phyloP scores from a whole-genome alignment of 768 basidiomycete species.

The Hemileccinum impolitum region DNA sequence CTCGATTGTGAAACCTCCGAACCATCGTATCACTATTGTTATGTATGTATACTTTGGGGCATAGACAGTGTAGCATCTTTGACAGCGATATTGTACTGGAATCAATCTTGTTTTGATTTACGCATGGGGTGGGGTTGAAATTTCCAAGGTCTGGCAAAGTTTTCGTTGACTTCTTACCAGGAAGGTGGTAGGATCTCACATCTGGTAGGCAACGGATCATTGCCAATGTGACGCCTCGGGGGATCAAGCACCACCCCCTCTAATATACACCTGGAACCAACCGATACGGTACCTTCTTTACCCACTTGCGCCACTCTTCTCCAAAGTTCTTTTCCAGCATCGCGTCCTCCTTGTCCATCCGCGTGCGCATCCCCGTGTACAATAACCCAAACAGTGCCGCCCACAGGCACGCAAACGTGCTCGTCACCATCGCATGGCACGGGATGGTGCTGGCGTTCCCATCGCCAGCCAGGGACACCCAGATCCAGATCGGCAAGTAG shows the following conservation, averaged over 20 bases:
- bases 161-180: too few relatives aligned
- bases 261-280: slow-evolving; percentile 16
- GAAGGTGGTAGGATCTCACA: too few relatives aligned
- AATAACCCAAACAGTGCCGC: neutral
- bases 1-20: neutral
- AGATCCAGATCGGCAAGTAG: neutral
- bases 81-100: neutral
- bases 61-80: slow-evolving; percentile 29
- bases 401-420: neutral
- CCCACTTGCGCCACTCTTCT: slow-evolving; percentile 15
- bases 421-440: neutral
- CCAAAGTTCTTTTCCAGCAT: slow-evolving; percentile 20
- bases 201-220: too few relatives aligned
- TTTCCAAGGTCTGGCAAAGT: too few relatives aligned
- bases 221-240: too few relatives aligned
- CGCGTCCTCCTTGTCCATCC: slow-evolving; percentile 19
- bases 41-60: slow-evolving; percentile 22
- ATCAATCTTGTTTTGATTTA: neutral
- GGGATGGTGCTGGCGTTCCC: neutral
- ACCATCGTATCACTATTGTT: slow-evolving; percentile 20
- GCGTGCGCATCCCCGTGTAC: neutral
- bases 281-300: slow-evolving; percentile 9
- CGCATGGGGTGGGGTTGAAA: too few relatives aligned
- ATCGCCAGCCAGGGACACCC: neutral
- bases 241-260: neutral